A percentile compares a stretch with the other conserved stretches of the same genome.
These are phyloP conservation scores for Anthracocystis walkeri DNA, from an alignment of 1,284 basidiomycete genomes.

Conservation along the genomic window DNA sequence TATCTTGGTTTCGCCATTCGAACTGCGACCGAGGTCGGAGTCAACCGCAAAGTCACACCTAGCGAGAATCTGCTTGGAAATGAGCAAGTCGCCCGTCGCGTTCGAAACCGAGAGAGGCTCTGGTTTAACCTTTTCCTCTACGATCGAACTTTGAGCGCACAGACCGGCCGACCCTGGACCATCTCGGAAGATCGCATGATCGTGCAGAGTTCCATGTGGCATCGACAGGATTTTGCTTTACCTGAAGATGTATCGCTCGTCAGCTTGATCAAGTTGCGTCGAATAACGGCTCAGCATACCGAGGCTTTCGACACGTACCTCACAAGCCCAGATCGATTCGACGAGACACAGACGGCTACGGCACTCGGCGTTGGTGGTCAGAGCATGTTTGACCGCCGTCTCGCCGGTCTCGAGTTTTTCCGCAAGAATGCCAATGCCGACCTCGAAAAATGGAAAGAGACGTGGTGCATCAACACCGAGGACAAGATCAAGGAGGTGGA, in stretches of 20 bases:
- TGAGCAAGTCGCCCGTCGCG: constrained; percentile 58
- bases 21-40: constrained; percentile 62
- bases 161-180: constrained; percentile 61
- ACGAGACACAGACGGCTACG: constrained; percentile 45
- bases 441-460: constrained; percentile 61
- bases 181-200: constrained; percentile 57
- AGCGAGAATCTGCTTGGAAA: constrained; percentile 48
- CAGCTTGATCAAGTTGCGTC: constrained; percentile 57
- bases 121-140: constrained; percentile 62
- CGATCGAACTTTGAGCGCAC: constrained; percentile 58
- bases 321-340: constrained; percentile 43
- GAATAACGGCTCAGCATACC: constrained; percentile 52
- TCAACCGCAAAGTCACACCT: constrained; percentile 56
- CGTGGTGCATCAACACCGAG: constrained; percentile 58
- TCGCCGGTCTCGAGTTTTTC: constrained; percentile 54
- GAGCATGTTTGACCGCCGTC: constrained; percentile 45
- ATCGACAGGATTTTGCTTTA: constrained; percentile 60
- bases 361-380: constrained; percentile 49
- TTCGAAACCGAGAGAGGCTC: constrained; percentile 57
- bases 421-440: constrained; percentile 56
- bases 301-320: constrained; percentile 54
- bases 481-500: constrained; percentile 56
- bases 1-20: constrained; percentile 62
- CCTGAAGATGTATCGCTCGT: constrained; percentile 59
- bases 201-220: constrained; percentile 57